A percentile compares a stretch with the other conserved stretches of the same genome.
Conservation (phyloP, 225 moss, liverwort and hornwort species). For the Antitrichia curtipendula region DNA sequence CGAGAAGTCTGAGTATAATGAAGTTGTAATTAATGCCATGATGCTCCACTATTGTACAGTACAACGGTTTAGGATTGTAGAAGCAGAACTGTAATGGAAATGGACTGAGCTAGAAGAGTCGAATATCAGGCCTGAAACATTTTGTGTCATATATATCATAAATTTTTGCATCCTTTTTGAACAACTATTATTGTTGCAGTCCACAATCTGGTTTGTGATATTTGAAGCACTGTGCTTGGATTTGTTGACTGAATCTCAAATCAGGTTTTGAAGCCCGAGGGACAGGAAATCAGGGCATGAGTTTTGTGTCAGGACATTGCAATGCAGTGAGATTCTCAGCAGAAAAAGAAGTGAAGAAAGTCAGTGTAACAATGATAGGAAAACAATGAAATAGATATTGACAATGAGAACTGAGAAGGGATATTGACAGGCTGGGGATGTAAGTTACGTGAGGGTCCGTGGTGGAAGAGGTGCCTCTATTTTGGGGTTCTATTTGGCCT, state of each 20-base stretch:
- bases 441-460: no score
- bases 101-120: background rate
- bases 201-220: background rate
- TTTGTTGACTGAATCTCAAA: background rate
- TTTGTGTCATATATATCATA: background rate
- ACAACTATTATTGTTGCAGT: background rate
- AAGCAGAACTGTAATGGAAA: no score
- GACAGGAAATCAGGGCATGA: background rate
- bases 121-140: background rate
- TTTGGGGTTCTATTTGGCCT: background rate
- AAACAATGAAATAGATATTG: background rate
- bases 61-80: background rate
- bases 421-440: no score
- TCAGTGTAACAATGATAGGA: background rate
- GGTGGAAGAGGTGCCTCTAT: background rate
- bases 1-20: background rate
- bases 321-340: background rate
- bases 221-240: background rate
- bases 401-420: background rate
- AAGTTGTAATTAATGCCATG: no score
- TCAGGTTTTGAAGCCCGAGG: background rate
- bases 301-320: background rate
- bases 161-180: background rate
- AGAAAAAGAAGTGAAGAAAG: background rate
- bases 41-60: background rate